These are phyloP conservation scores for Alliaria petiolata DNA, from an alignment of 345 rosid species.

Conservation along the genomic window DNA sequence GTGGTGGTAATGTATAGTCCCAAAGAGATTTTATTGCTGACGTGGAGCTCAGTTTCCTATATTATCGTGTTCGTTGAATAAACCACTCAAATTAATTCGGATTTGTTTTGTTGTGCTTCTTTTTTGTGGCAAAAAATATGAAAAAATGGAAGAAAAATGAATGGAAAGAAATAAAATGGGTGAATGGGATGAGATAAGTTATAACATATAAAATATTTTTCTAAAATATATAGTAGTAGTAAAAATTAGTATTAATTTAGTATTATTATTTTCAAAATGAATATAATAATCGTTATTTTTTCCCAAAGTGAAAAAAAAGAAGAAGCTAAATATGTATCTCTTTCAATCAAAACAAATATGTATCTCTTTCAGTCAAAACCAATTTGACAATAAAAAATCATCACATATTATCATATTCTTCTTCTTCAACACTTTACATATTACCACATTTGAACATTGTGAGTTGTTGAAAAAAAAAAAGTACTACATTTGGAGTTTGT, in stretches of 20 bases:
- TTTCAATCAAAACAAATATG: too few relatives aligned
- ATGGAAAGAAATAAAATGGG: background rate
- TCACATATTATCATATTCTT: too few relatives aligned
- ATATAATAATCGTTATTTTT: too few relatives aligned
- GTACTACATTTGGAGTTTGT: background rate
- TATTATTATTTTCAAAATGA: too few relatives aligned
- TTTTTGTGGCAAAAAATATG: background rate
- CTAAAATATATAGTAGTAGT: too few relatives aligned
- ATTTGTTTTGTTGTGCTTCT: background rate
- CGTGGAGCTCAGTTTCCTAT: constrained; percentile 15
- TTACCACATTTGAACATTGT: background rate
- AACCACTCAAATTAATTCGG: constrained; percentile 4
- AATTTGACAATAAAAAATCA: too few relatives aligned
- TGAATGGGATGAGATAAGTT: too few relatives aligned
- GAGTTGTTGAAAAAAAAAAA: too few relatives aligned
- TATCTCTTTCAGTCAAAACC: background rate
- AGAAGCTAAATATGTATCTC: too few relatives aligned
- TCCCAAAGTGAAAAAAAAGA: too few relatives aligned
- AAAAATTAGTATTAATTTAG: too few relatives aligned
- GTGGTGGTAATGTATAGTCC: constrained; percentile 1
- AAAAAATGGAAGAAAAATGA: background rate
- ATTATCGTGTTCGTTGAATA: background rate
- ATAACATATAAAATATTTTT: too few relatives aligned
- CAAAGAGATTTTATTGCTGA: constrained; percentile 20
- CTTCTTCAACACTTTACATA: background rate